Evolutionary conservation across 1,284 basidiomycete genomes (phyloP).

Genomic region (Ceratobasidium sp.): DNA sequence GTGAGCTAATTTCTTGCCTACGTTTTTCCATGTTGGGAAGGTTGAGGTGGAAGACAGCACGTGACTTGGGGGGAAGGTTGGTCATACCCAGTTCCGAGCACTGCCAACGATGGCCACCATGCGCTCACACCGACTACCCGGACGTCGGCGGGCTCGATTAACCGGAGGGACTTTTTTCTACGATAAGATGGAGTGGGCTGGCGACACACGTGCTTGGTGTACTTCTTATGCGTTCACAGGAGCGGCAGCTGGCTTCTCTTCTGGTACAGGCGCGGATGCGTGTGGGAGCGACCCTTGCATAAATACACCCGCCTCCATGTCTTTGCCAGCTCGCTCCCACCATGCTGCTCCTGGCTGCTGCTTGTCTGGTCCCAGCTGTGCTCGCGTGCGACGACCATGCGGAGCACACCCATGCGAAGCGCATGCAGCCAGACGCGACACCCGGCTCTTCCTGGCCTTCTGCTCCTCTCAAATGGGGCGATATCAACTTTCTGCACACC

Average conservation of each 20-base stretch:
- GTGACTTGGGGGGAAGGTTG: neutral
- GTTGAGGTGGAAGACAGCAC: neutral
- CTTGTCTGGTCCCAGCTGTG: constrained; percentile 19
- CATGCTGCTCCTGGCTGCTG: constrained; percentile 16
- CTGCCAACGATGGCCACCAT: neutral
- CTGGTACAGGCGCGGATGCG: neutral
- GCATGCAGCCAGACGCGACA: constrained; percentile 42
- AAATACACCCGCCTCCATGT: neutral
- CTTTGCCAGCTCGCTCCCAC: neutral
- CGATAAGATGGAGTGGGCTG: neutral
- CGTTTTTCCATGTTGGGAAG: constrained; percentile 23
- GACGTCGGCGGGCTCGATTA: neutral
- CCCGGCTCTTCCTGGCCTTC: constrained; percentile 46
- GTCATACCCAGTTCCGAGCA: too few species aligned
- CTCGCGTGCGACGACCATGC: constrained; percentile 37
- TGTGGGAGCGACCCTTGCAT: constrained; percentile 2
- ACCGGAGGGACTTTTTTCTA: neutral
- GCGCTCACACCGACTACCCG: neutral
- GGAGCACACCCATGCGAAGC: constrained; percentile 20
- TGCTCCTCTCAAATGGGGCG: constrained; percentile 75
- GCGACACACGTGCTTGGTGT: neutral
- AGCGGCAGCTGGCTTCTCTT: neutral
- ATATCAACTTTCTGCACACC: constrained; percentile 83
- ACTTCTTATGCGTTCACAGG: neutral
- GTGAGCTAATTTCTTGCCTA: neutral